These are phyloP conservation scores for Paraconiothyrium sp. DNA, from an alignment of 2,329 filamentous ascomycete species.

Conservation along the genomic window DNA sequence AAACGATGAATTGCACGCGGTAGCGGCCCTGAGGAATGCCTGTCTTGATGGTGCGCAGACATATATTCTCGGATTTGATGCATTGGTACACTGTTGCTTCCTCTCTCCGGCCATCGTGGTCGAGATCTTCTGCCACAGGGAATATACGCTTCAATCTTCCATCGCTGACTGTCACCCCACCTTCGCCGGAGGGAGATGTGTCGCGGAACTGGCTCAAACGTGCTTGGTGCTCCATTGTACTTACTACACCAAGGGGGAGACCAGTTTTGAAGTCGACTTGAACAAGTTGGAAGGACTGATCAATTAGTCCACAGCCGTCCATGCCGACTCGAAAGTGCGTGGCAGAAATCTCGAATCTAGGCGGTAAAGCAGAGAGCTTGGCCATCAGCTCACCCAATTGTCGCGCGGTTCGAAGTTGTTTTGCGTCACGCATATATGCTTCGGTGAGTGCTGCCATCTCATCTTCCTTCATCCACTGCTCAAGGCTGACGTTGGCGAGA, in stretches of 20 bases:
- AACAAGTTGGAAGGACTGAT: slow-evolving; percentile 41
- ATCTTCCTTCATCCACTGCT: slow-evolving; percentile 54
- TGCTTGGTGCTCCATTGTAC: slow-evolving; percentile 33
- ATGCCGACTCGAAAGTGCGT: slow-evolving; percentile 46
- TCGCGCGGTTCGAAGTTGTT: slow-evolving; percentile 40
- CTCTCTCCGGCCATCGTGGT: slow-evolving; percentile 46
- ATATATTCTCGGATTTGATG: slow-evolving; percentile 41
- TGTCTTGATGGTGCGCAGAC: slow-evolving; percentile 46
- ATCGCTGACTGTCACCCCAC: slow-evolving; percentile 40
- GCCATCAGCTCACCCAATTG: slow-evolving; percentile 49
- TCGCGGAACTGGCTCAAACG: slow-evolving; percentile 35
- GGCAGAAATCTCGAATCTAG: slow-evolving; percentile 46
- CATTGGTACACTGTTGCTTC: slow-evolving; percentile 50
- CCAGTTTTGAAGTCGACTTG: slow-evolving; percentile 53
- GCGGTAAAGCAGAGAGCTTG: slow-evolving; percentile 48
- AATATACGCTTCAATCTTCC: slow-evolving; percentile 43
- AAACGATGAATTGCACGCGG: slow-evolving; percentile 47
- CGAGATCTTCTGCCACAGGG: slow-evolving; percentile 48
- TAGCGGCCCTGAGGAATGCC: slow-evolving; percentile 51
- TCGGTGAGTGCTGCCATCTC: slow-evolving; percentile 52
- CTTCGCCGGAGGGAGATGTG: slow-evolving; percentile 41
- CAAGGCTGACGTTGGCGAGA: slow-evolving; percentile 49
- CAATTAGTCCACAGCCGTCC: slow-evolving; percentile 38
- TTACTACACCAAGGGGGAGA: slow-evolving; percentile 36
- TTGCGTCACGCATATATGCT: slow-evolving; percentile 50